Conservation (phyloP, 495 filamentous ascomycete genomes). For the Lophium mytilinum region DNA sequence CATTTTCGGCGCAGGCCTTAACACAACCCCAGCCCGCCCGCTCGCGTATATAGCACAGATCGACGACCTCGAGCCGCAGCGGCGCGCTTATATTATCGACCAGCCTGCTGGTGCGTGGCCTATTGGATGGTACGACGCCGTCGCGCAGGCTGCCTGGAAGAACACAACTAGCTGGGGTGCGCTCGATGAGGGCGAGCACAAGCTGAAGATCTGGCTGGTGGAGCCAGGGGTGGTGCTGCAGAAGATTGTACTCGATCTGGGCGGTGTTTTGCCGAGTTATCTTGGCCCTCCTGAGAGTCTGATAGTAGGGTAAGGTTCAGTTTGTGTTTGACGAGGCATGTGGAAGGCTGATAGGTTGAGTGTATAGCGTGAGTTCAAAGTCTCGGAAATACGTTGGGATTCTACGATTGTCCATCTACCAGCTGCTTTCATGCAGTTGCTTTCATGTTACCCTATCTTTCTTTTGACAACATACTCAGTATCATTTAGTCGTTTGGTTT, state of each 20-base stretch:
- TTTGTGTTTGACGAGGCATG: too few species aligned
- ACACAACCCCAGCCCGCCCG: constrained; percentile 50
- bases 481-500: too few species aligned
- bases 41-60: constrained; percentile 54
- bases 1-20: constrained; percentile 52
- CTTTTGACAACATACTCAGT: too few species aligned
- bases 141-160: constrained; percentile 52
- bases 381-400: too few species aligned
- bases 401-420: too few species aligned
- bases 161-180: constrained; percentile 48
- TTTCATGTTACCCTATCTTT: too few species aligned
- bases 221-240: constrained; percentile 61
- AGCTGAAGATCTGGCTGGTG: constrained; percentile 52
- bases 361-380: too few species aligned
- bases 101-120: constrained; percentile 39
- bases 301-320: constrained; percentile 27
- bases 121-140: constrained; percentile 48
- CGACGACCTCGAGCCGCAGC: constrained; percentile 38
- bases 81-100: constrained; percentile 45
- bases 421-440: too few species aligned
- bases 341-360: too few species aligned
- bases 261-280: constrained; percentile 56
- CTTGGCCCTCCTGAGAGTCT: constrained; percentile 63
- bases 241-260: constrained; percentile 59
- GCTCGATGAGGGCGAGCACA: constrained; percentile 44